Conservation (phyloP, 495 filamentous ascomycete genomes). For the Aspergillus asperescens region DNA sequence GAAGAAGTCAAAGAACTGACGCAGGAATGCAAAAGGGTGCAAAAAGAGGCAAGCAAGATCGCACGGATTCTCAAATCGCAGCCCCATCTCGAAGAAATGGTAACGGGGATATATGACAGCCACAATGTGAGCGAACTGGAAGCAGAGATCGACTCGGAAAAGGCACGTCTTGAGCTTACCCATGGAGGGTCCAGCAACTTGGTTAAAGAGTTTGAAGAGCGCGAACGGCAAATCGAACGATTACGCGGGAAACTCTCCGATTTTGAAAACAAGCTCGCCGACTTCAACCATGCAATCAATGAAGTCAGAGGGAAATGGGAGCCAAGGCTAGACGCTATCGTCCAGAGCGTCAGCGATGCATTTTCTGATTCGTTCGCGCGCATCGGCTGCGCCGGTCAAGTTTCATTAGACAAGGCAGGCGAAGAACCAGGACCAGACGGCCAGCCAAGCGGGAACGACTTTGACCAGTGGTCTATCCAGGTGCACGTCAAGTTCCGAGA, state of each 20-base stretch:
- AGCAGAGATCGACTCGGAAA: constrained; percentile 66
- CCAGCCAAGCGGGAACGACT: constrained; percentile 63
- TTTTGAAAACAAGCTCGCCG: constrained; percentile 41
- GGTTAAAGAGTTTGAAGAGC: constrained; percentile 73
- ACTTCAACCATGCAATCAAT: constrained; percentile 51
- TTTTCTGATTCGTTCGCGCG: constrained; percentile 87
- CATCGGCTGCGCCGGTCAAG: constrained; percentile 94
- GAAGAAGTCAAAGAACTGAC: constrained; percentile 27
- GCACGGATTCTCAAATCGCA: constrained; percentile 8
- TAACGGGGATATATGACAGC: constrained; percentile 29
- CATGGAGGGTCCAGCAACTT: constrained; percentile 72
- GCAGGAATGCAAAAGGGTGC: constrained; percentile 30
- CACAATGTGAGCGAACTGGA: constrained; percentile 61
- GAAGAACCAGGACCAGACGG: constrained; percentile 34
- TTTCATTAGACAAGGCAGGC: constrained; percentile 54
- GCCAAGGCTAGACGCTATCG: constrained; percentile 70
- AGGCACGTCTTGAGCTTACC: constrained; percentile 69
- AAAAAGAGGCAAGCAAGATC: constrained; percentile 32
- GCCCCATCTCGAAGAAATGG: constrained; percentile 27
- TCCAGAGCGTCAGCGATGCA: constrained; percentile 77
- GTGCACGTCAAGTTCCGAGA: constrained; percentile 93
- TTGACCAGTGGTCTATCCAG: constrained; percentile 88
- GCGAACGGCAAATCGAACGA: constrained; percentile 53
- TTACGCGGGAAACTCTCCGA: constrained; percentile 45
- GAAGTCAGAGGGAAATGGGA: constrained; percentile 67